Evolutionary conservation across 2,329 filamentous ascomycete species (phyloP), one percentile per base, ranked within the genome.

Genomic region (Rachicladosporium sp.): DNA sequence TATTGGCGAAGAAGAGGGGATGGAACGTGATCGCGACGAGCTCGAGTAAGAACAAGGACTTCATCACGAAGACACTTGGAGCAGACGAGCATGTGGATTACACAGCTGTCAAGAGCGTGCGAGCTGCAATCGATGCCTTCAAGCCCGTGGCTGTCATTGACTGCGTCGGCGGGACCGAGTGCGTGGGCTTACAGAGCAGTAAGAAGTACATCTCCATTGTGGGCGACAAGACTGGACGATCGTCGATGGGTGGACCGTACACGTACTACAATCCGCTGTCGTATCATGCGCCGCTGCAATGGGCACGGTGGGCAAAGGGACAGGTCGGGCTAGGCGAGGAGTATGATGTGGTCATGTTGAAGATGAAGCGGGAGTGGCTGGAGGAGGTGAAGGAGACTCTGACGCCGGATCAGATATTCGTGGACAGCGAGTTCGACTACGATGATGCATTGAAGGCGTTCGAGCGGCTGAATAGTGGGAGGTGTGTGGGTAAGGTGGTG

Each of bases 1-100:
- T 54, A 10, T 43, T 60, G 8, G 56, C 56, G 29, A 54, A 54
- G 41, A 40, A 44, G 33, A 45, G 48, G 11, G 55, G 55, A 1
- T 59, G 57, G 57, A 53, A 58, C 21, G 54, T 60, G 4, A 42
- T 58, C 11, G 64, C 67, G 4, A 71, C 69, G 4, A 81, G 76
- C 46, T 81, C 77, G 6, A 64, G 60, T 0, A 57, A 55, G 11
- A 83, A 82, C 53, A 61, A 67, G 0, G 69, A 73, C 33, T 61
- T 82, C 4, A 75, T 75, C 45, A 64, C 43, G 15, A 29, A 66
- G 41, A 59, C 60, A 3, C 57, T 82, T 3, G 76, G 76, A 2
- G 78, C 78, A 9, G 75, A 81, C 49, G 70, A 74, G 46, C 68
- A 80, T 35, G 64, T 80, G 35, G 74, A 81, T 50, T 81, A 82